phyloP scores from a whole-genome alignment of 1,284 basidiomycete species.

The Dichomitus squalens region DNA sequence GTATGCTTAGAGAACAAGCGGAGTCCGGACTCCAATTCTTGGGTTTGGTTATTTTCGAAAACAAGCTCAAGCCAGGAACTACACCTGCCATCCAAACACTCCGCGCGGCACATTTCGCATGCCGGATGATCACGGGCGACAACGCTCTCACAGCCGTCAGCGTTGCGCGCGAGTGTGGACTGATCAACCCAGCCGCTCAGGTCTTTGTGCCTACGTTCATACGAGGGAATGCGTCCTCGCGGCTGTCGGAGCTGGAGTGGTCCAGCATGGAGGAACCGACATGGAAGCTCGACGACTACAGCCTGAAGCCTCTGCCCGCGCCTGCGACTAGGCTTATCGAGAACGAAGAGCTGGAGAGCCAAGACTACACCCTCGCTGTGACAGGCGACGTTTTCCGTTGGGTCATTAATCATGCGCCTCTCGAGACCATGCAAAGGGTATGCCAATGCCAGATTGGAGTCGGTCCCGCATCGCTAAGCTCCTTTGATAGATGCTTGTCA shows the following conservation, averaged over 20 bases:
- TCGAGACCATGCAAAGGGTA: constrained; percentile 92
- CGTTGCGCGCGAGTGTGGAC: constrained; percentile 92
- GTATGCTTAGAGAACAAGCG: constrained; percentile 80
- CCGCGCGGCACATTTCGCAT: constrained; percentile 88
- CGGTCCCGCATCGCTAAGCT: background rate
- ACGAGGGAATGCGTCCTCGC: constrained; percentile 63
- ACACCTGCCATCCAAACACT: constrained; percentile 90
- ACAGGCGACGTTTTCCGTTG: constrained; percentile 99
- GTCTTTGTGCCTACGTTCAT: constrained; percentile 90
- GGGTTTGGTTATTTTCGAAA: constrained; percentile 98
- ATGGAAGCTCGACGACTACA: constrained; percentile 89
- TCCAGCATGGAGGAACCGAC: constrained; percentile 87
- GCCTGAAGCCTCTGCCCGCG: constrained; percentile 77
- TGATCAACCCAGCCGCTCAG: constrained; percentile 88
- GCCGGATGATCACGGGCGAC: constrained; percentile 98
- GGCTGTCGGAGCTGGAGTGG: constrained; percentile 85
- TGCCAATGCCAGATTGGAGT: constrained; percentile 30
- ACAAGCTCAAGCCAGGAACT: constrained; percentile 95
- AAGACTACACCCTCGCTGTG: constrained; percentile 92
- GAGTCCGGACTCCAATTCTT: constrained; percentile 92
- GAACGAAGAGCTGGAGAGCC: constrained; percentile 68
- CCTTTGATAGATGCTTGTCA: constrained; percentile 87
- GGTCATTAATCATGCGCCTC: constrained; percentile 95
- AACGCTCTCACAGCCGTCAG: constrained; percentile 97
- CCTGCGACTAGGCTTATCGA: constrained; percentile 70